Evolutionary conservation across 1,284 basidiomycete genomes (phyloP), one percentile per base, ranked within the genome.

Genomic region (Boletus sp.): DNA sequence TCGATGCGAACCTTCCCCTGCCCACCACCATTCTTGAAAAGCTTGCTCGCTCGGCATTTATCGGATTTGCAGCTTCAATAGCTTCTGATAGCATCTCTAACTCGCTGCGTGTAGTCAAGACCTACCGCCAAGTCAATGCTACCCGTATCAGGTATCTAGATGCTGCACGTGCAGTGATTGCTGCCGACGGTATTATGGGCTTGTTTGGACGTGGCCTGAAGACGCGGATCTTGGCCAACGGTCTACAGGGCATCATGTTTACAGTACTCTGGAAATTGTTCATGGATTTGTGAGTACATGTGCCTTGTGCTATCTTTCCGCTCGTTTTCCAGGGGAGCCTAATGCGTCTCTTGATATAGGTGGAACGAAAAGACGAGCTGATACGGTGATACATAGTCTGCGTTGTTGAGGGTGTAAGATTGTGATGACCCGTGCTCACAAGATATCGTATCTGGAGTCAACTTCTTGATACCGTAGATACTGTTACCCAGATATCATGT

Each of bases 81-180:
- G 73, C 84, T 4, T 92, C 88, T 9, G 92, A 94, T 61, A 86
- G 83, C 0, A 62, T 88, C 38, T 90, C 86, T 44, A 94, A 95
- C 70, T 91, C 85, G 5, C 71, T 95, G 2, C 80, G 90, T n/a
- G 91, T 95, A 4, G 71, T 95, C 59, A 95, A 94, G 75, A 94
- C 92, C 0, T 94, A 94, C 68, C 74, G 92, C 14, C 92, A 95
- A 65, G 89, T 92, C 14, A 82, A 92, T 63, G 82, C 85, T 51
- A 81, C 80, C 3, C 76, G 81, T 27, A 82, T 94, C 13, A 80
- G 84, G 3, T 95, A 94, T 63, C 39, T 71, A 5, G 78, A 81
- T 45, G 84, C 87, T 1, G 88, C 86, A 0, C 72, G 74, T 41
- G 78, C 75, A 2, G 82, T 91, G 34, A 71, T 91, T 41, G 74